Evolutionary conservation across 1,284 basidiomycete species (phyloP), one percentile per base, ranked within the genome.

Genomic region (Cutaneotrichosporon daszewskae): DNA sequence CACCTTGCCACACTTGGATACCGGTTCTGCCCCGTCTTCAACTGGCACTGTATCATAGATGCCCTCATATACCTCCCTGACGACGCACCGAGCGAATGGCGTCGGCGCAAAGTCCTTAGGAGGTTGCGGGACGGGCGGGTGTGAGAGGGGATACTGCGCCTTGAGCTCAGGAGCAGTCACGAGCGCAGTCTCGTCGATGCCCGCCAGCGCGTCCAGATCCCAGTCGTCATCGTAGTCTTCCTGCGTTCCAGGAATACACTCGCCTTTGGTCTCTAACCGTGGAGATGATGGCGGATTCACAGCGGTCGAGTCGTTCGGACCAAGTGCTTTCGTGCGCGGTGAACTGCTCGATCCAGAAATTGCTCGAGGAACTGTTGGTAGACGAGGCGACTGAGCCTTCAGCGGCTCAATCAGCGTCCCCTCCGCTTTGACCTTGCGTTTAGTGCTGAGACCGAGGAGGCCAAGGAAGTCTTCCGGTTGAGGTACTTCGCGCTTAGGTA

Each of bases 201-300:
- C 50, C 12, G 59, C 55, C 1, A 63, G 28, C 27, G 62, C 66
- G 3, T 50, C 51, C 11, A 68, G 35, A 34, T 66, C 65, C 48
- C 64, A 59, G 28, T 64, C 62, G 17, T 58, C 58, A 23, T 57
- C 53, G 39, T 61, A 65, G n/a, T 58, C 40, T 14, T 47, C 49
- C 17, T 40, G 32, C 9, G 32, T 27, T 31, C 9, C 8, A 13
- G 25, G 25, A 26, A 26, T 26, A 13, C 25, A 26, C 25, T 26
- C 25, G 8, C 9, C 25, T 7, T 10, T 32, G n/a, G n/a, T n/a
- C n/a, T n/a, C n/a, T n/a, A n/a, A n/a, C 16, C 29, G 10, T 32
- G 12, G 29, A 11, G 10, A 11, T 7, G 29, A 7, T 11, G 16
- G 12, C 9, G 29, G 29, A 8, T 8, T 10, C 29, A 32, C 7